A percentile compares a stretch with the other conserved stretches of the same genome.
phyloP scores from a whole-genome alignment of 176 grass and related monocot species.

The Avena atlantica region DNA sequence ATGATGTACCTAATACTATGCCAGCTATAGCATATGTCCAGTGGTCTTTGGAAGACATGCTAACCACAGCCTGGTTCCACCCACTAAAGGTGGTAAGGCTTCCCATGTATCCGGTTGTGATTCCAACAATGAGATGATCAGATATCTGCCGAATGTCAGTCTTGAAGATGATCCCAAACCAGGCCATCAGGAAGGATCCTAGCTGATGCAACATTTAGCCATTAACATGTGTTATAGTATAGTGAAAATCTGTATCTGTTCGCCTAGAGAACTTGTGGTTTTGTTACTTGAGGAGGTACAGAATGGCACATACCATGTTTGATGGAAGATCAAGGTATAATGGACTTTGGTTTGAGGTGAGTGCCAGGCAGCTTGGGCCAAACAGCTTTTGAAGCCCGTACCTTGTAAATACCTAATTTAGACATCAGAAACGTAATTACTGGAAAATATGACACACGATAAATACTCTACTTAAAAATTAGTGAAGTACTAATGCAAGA shows the following conservation, averaged over 20 bases:
- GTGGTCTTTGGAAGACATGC: slow-evolving; percentile 80
- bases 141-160: slow-evolving; percentile 73
- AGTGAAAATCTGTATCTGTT: background rate
- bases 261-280: slow-evolving; percentile 1
- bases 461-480: background rate
- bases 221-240: slow-evolving; percentile 14
- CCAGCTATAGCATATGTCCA: slow-evolving; percentile 79
- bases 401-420: slow-evolving; percentile 83
- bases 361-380: slow-evolving; percentile 65
- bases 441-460: background rate
- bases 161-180: slow-evolving; percentile 97
- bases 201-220: slow-evolving; percentile 57
- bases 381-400: slow-evolving; percentile 89
- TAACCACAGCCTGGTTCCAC: slow-evolving; percentile 91
- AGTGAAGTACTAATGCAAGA: background rate
- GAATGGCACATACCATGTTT: slow-evolving; percentile 70
- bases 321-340: slow-evolving; percentile 94
- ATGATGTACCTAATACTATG: slow-evolving; percentile 74
- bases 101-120: slow-evolving; percentile 86
- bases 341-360: slow-evolving; percentile 73
- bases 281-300: slow-evolving; percentile 31
- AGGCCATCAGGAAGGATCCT: slow-evolving; percentile 97
- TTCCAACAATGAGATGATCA: slow-evolving; percentile 79
- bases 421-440: slow-evolving; percentile 35
- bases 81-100: slow-evolving; percentile 96